A percentile compares a stretch with the other conserved stretches of the same genome.
phyloP scores from a whole-genome alignment of 108 stramenopile species.

The Cylindrotheca fusiformis region DNA sequence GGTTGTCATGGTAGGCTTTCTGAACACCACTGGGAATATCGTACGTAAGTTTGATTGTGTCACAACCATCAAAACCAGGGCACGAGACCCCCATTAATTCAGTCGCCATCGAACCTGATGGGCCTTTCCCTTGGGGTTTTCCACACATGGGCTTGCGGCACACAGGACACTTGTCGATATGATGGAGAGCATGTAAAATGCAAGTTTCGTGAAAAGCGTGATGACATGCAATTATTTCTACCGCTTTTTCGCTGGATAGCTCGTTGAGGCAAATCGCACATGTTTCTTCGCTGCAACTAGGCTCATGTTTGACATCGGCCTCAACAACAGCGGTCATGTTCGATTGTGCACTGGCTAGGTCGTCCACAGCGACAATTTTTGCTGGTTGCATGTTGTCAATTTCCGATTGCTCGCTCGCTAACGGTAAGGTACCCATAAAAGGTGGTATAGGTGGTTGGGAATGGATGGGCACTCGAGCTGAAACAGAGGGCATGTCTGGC shows the following conservation, averaged over 20 bases:
- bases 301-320: too few species aligned
- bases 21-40: conserved; percentile 35
- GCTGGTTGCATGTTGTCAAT: too few species aligned
- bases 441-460: too few species aligned
- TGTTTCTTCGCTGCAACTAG: too few species aligned
- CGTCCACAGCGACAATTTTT: too few species aligned
- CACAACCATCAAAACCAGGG: conserved; percentile 25
- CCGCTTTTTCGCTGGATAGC: background rate
- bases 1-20: conserved; percentile 36
- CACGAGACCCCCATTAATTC: too few species aligned
- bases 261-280: conserved; percentile 6
- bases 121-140: conserved; percentile 17
- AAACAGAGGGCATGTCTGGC: too few species aligned
- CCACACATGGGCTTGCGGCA: conserved; percentile 14
- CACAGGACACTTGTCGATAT: conserved; percentile 17
- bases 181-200: conserved; percentile 20
- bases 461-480: too few species aligned
- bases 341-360: too few species aligned
- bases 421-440: too few species aligned
- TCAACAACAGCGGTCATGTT: too few species aligned
- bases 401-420: too few species aligned
- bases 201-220: conserved; percentile 36
- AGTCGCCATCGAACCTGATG: conserved; percentile 44
- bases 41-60: conserved; percentile 36
- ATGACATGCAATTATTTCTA: conserved; percentile 3